Conservation (phyloP, 1,139 yeast genomes). For the Hyphopichia khmerensis region DNA sequence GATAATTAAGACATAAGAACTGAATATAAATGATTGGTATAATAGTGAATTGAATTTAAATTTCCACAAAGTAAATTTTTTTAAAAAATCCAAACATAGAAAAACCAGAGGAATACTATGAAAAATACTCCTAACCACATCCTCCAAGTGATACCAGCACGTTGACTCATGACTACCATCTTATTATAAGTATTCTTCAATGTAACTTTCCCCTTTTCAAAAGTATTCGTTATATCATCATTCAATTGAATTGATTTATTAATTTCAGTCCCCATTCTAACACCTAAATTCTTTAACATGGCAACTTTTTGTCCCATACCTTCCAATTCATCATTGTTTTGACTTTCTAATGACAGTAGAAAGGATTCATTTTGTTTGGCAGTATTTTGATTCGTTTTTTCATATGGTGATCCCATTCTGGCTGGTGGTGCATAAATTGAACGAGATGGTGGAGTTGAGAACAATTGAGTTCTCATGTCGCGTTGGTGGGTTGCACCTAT, state of each 20-base stretch:
- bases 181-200: slow-evolving; percentile 66
- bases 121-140: slow-evolving; percentile 73
- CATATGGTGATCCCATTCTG: slow-evolving; percentile 54
- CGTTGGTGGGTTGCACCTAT: slow-evolving; percentile 44
- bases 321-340: slow-evolving; percentile 75
- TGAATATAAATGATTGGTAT: too few species aligned
- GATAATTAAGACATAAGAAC: too few species aligned
- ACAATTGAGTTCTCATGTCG: slow-evolving; percentile 48
- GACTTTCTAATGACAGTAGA: slow-evolving; percentile 75
- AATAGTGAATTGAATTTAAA: background rate
- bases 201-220: slow-evolving; percentile 44
- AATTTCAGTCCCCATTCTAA: slow-evolving; percentile 82
- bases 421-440: slow-evolving; percentile 28
- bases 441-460: slow-evolving; percentile 24
- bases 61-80: too few species aligned
- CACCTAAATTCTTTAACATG: slow-evolving; percentile 67
- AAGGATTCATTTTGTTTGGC: slow-evolving; percentile 56
- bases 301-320: slow-evolving; percentile 69
- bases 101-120: slow-evolving; percentile 63
- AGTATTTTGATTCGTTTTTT: slow-evolving; percentile 24
- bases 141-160: slow-evolving; percentile 77
- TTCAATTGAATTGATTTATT: slow-evolving; percentile 67
- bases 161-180: slow-evolving; percentile 80
- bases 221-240: slow-evolving; percentile 50
- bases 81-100: slow-evolving; percentile 72